phyloP scores from a whole-genome alignment of 805 yeast species.

The Cyberlindnera misumaiensis region DNA sequence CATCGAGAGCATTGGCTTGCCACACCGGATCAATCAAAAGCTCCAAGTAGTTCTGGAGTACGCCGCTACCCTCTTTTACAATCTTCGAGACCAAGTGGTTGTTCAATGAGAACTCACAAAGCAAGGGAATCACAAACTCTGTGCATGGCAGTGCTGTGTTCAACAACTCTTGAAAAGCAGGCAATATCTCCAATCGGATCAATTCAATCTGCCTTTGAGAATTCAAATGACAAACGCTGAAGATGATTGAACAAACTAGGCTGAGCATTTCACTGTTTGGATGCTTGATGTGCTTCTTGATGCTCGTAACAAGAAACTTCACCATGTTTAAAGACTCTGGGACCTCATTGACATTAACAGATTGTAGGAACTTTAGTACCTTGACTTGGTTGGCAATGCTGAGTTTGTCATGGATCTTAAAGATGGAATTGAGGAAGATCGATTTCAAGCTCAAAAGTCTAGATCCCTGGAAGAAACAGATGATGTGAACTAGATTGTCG shows the following conservation, averaged over 20 bases:
- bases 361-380: conserved; percentile 31
- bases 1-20: conserved; percentile 46
- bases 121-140: conserved; percentile 40
- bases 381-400: conserved; percentile 28
- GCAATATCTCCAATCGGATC: conserved; percentile 34
- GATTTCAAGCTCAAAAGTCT: conserved; percentile 35
- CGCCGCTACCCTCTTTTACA: conserved; percentile 21
- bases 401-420: conserved; percentile 32
- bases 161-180: conserved; percentile 31
- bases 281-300: conserved; percentile 3
- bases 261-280: conserved; percentile 31
- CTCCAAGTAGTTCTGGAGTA: conserved; percentile 29
- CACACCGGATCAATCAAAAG: conserved; percentile 41
- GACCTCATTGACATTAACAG: conserved; percentile 8
- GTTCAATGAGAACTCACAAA: conserved; percentile 42
- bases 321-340: conserved; percentile 25
- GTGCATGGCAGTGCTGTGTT: conserved; percentile 35
- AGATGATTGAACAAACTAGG: conserved; percentile 36
- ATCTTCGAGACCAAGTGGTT: conserved; percentile 25
- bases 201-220: conserved; percentile 33
- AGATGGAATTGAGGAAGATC: conserved; percentile 37
- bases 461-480: conserved; percentile 26
- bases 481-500: conserved; percentile 31
- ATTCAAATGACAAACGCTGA: conserved; percentile 41
- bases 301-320: conserved; percentile 31